Conservation (phyloP, 2,329 filamentous ascomycete species). For the Aschersonia sp. region DNA sequence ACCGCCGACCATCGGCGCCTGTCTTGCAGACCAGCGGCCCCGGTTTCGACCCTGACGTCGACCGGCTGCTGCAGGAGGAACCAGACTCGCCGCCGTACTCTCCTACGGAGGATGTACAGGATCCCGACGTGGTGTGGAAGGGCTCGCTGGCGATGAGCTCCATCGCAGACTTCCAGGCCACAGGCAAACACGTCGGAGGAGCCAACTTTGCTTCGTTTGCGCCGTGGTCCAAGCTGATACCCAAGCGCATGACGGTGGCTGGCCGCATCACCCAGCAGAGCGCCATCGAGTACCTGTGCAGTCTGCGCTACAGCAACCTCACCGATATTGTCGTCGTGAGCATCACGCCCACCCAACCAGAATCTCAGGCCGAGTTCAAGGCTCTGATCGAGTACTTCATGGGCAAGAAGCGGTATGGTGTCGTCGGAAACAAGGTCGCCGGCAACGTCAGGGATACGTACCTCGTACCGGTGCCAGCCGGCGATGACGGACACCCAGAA, state of each 20-base stretch:
- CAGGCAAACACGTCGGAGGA: slow-evolving; percentile 73
- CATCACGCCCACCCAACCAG: slow-evolving; percentile 48
- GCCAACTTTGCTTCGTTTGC: slow-evolving; percentile 55
- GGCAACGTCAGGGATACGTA: slow-evolving; percentile 81
- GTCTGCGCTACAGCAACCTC: slow-evolving; percentile 64
- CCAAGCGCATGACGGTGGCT: slow-evolving; percentile 53
- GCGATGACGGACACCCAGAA: slow-evolving; percentile 57
- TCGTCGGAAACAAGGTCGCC: slow-evolving; percentile 62
- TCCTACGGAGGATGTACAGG: slow-evolving; percentile 53
- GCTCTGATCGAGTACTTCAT: slow-evolving; percentile 80
- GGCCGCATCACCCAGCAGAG: slow-evolving; percentile 70
- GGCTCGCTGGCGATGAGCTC: slow-evolving; percentile 64
- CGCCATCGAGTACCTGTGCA: slow-evolving; percentile 83
- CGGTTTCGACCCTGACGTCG: slow-evolving; percentile 74
- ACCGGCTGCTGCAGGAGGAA: slow-evolving; percentile 71
- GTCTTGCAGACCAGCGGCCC: slow-evolving; percentile 35
- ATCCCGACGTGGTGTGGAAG: slow-evolving; percentile 65
- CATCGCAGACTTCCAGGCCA: slow-evolving; percentile 59
- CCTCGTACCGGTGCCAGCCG: slow-evolving; percentile 69
- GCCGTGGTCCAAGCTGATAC: slow-evolving; percentile 62
- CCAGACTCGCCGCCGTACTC: slow-evolving; percentile 73
- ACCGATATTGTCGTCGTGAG: slow-evolving; percentile 76
- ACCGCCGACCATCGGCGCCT: slow-evolving; percentile 33
- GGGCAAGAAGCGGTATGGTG: slow-evolving; percentile 70
- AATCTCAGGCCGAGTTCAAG: slow-evolving; percentile 49